Evolutionary conservation across 345 rosid species (phyloP).

Genomic region (Ceriops decandra): DNA sequence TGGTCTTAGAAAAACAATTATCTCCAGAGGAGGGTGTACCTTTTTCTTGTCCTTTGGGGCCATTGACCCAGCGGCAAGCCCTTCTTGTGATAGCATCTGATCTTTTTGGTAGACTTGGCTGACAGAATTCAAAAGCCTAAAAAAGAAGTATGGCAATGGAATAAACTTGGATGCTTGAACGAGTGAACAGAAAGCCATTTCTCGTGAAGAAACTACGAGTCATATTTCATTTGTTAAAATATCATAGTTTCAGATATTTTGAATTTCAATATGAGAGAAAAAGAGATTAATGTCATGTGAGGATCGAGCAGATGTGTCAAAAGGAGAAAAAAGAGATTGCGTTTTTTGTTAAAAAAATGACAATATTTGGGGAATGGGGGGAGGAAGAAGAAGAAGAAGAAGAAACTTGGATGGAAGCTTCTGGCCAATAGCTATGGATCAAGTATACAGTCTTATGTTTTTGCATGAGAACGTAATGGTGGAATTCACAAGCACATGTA

Average conservation of each 20-base stretch:
- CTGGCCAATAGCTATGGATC: no score
- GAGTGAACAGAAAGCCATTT: background rate
- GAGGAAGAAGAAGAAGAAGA: no score
- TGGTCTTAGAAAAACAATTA: background rate
- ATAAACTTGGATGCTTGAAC: background rate
- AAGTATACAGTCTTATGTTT: no score
- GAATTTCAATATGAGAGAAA: background rate
- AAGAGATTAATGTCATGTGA: background rate
- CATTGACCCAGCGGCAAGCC: slow-evolving; percentile 23
- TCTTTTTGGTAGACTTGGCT: slow-evolving; percentile 58
- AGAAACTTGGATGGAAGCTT: no score
- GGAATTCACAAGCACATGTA: background rate
- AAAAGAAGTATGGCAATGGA: background rate
- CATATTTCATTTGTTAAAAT: background rate
- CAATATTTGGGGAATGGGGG: background rate
- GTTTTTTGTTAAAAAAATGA: background rate
- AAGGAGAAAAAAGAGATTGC: background rate
- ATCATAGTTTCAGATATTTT: background rate
- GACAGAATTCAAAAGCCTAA: slow-evolving; percentile 53
- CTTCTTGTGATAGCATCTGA: slow-evolving; percentile 34
- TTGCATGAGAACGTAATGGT: background rate
- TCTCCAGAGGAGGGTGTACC: slow-evolving; percentile 28
- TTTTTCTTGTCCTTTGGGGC: slow-evolving; percentile 74
- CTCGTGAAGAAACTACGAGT: background rate
- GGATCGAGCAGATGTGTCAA: background rate